A percentile compares a stretch with the other conserved stretches of the same genome.
Evolutionary conservation across 1,284 basidiomycete genomes (phyloP).

Genomic region (Rhodotorula sp.): DNA sequence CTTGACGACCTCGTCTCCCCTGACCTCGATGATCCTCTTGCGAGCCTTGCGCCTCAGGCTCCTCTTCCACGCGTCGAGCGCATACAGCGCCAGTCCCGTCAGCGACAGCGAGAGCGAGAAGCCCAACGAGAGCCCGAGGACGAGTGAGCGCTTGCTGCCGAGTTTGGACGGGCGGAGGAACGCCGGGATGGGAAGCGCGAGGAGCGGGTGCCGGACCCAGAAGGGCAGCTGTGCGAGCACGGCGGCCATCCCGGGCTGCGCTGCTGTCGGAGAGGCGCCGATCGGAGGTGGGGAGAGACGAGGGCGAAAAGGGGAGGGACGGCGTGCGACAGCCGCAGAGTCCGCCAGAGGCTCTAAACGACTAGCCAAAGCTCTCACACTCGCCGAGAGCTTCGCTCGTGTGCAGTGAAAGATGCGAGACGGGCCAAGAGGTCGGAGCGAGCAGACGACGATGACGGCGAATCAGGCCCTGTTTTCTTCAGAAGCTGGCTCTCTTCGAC

Average conservation of each 20-base stretch:
- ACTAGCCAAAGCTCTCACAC: too few species aligned
- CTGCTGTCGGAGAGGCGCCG: too few species aligned
- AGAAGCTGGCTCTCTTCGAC: too few species aligned
- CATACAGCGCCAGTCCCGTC: slow-evolving; percentile 34
- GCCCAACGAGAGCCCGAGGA: slow-evolving; percentile 36
- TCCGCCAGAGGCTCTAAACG: too few species aligned
- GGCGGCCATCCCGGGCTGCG: not conserved
- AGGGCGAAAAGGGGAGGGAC: too few species aligned
- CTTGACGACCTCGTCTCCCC: slow-evolving; percentile 59
- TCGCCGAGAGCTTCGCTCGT: too few species aligned
- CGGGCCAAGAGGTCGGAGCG: too few species aligned
- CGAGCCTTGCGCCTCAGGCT: slow-evolving; percentile 8
- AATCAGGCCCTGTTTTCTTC: too few species aligned
- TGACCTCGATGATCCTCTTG: slow-evolving; percentile 61
- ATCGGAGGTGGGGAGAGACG: too few species aligned
- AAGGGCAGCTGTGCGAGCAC: not conserved
- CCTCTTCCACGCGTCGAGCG: slow-evolving; percentile 28
- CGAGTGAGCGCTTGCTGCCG: slow-evolving; percentile 19
- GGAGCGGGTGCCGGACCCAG: slow-evolving; percentile 3
- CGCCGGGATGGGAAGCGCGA: slow-evolving; percentile 15
- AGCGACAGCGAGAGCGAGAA: slow-evolving; percentile 35
- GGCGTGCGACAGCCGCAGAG: too few species aligned
- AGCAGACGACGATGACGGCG: too few species aligned
- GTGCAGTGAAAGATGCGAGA: too few species aligned
- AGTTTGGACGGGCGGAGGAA: slow-evolving; percentile 33